A percentile compares a stretch with the other conserved stretches of the same genome.
Evolutionary conservation across 1,139 yeast species (phyloP).

Genomic region (Taiozyma sp.): DNA sequence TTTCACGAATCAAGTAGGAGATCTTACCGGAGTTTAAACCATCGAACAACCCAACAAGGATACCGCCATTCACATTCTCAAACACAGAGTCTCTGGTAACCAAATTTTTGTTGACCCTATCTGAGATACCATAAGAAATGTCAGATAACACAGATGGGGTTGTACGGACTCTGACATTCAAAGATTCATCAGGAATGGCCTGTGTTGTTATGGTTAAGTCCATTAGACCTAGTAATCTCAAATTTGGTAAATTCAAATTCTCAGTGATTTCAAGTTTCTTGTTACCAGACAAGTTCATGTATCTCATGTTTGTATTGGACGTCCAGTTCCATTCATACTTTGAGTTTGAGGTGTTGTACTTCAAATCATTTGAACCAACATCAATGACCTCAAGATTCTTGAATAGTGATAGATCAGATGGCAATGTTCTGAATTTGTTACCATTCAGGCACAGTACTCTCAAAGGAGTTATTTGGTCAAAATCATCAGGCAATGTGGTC

Average conservation of each 20-base stretch:
- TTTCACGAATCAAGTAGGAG: slow-evolving; percentile 70
- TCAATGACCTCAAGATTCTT: slow-evolving; percentile 67
- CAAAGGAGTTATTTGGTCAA: slow-evolving; percentile 56
- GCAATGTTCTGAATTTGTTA: slow-evolving; percentile 81
- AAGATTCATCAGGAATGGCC: slow-evolving; percentile 80
- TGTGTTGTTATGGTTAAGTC: slow-evolving; percentile 89
- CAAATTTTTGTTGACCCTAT: slow-evolving; percentile 69
- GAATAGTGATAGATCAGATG: slow-evolving; percentile 81
- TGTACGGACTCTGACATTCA: slow-evolving; percentile 83
- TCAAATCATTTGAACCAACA: slow-evolving; percentile 86
- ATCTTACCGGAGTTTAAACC: slow-evolving; percentile 78
- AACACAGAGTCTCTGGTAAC: slow-evolving; percentile 81
- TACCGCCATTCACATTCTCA: slow-evolving; percentile 83
- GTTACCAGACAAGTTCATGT: slow-evolving; percentile 89
- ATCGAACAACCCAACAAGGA: slow-evolving; percentile 80
- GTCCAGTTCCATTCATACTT: slow-evolving; percentile 99
- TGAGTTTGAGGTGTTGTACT: slow-evolving; percentile 90
- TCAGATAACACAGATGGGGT: slow-evolving; percentile 81
- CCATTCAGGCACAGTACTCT: slow-evolving; percentile 69
- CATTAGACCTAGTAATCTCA: slow-evolving; percentile 80
- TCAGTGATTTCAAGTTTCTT: slow-evolving; percentile 85
- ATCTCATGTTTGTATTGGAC: slow-evolving; percentile 69
- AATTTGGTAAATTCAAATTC: slow-evolving; percentile 68
- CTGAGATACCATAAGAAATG: slow-evolving; percentile 90
- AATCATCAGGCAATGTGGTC: slow-evolving; percentile 77